Percentiles rank a stretch among this genome's conserved stretches.
These are phyloP conservation scores for Beta lomatogona DNA, from an alignment of 179 eudicot genomes.

Conservation along the genomic window DNA sequence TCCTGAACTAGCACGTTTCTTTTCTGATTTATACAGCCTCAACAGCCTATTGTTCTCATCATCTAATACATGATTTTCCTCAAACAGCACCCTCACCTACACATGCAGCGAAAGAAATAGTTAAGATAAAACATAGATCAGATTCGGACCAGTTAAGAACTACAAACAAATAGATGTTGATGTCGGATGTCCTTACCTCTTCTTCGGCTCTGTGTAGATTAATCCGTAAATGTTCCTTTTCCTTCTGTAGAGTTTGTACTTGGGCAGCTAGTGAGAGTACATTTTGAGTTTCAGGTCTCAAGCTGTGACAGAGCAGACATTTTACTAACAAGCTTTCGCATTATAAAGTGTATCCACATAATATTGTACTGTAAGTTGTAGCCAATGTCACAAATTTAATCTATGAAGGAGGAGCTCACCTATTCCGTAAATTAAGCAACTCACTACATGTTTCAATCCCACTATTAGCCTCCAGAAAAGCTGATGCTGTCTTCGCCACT, in stretches of 20 bases:
- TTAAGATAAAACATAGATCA: background rate
- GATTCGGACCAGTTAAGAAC: background rate
- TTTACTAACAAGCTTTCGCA: background rate
- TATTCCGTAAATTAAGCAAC: conserved; percentile 55
- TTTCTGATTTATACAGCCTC: conserved; percentile 47
- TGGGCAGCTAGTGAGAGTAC: conserved; percentile 64
- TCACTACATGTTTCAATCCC: conserved; percentile 57
- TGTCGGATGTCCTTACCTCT: conserved; percentile 56
- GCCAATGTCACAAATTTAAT: background rate
- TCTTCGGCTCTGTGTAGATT: conserved; percentile 89
- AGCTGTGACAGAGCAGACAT: conserved; percentile 33
- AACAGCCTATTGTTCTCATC: conserved; percentile 65
- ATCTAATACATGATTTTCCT: conserved; percentile 57
- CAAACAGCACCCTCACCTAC: conserved; percentile 65
- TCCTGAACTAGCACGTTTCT: conserved; percentile 53
- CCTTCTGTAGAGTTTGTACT: conserved; percentile 52
- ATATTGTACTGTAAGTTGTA: background rate
- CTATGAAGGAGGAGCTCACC: conserved; percentile 38
- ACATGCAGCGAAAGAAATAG: background rate
- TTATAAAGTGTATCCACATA: background rate
- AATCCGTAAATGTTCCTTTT: conserved; percentile 66
- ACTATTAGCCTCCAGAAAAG: conserved; percentile 62
- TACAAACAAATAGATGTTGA: background rate
- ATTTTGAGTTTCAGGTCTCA: conserved; percentile 67
- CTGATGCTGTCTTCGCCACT: conserved; percentile 51